These are phyloP conservation scores for Paraconiothyrium sp. DNA, from an alignment of 2,329 filamentous ascomycete genomes.

Conservation along the genomic window DNA sequence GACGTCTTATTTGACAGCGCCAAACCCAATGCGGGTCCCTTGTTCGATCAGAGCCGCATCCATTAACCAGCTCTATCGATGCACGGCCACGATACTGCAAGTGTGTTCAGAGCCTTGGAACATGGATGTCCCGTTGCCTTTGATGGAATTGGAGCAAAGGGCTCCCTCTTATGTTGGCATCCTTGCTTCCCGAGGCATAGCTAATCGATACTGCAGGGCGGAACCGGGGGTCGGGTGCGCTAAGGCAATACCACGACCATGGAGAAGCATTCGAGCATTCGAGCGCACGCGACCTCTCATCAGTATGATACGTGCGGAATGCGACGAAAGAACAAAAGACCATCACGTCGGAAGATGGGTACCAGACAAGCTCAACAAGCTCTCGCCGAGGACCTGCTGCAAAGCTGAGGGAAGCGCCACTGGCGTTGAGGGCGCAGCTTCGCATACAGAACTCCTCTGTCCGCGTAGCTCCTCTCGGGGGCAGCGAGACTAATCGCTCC, in stretches of 20 bases:
- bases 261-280: neutral
- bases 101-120: neutral
- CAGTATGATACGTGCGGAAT: neutral
- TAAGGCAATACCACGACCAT: neutral
- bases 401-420: neutral
- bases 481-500: neutral
- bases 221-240: neutral
- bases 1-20: slow-evolving; percentile 9
- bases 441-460: neutral
- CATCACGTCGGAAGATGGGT: neutral
- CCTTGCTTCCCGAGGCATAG: neutral
- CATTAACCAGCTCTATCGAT: neutral
- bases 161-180: neutral
- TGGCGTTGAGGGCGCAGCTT: neutral
- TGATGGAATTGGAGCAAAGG: too few species aligned
- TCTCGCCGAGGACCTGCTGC: neutral
- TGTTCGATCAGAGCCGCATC: neutral
- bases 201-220: neutral
- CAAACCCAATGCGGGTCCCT: neutral
- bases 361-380: neutral
- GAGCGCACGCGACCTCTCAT: neutral
- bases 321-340: neutral
- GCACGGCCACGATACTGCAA: neutral
- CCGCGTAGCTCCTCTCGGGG: neutral
- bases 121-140: too few species aligned